Evolutionary conservation across 2,329 filamentous ascomycete genomes (phyloP), one percentile per base, ranked within the genome.

Genomic region (Hymenoscyphus scutula): DNA sequence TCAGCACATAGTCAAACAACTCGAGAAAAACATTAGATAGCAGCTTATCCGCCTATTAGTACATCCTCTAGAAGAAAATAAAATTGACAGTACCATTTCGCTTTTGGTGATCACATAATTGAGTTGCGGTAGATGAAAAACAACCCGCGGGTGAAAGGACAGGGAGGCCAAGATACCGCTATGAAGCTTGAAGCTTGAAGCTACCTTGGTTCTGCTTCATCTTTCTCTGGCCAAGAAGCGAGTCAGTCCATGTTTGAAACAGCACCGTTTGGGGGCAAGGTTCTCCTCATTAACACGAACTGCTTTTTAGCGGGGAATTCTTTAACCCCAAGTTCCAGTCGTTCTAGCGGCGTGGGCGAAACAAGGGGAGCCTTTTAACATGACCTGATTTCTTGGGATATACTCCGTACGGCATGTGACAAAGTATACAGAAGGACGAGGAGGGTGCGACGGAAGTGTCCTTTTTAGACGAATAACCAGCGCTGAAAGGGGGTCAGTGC

Each of bases 121-220:
- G 19, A 48, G 45, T 48, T 48, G n/a, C 45, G n/a, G 45, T 48
- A 48, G 11, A 48, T n/a, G 45, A 48, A 48, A 29, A 13, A 23
- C 19, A 5, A 13, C 19, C 10, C 45, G 23, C 45, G 45, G 19
- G 45, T 25, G 19, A 19, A 13, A 25, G 19, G 8, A 23, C 45
- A 48, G 45, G 23, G 45, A 2, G 23, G 45, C 45, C 45, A 48
- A 48, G 45, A 19, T 23, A 48, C 23, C 19, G 45, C 45, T 48
- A 48, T 48, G 45, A 48, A 48, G 45, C 45, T 48, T 48, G 19
- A 48, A 48, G 45, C 11, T n/a, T n/a, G 45, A 48, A n/a, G n/a
- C n/a, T n/a, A n/a, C n/a, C 45, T 13, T 23, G n/a, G 45, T 48
- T 48, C 2, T 48, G 45, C 45, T 48, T 48, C 45, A 48, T 48